Base-by-base conservation (phyloP, 2,329 filamentous ascomycete species). In the Arthroderma sp. region DNA sequence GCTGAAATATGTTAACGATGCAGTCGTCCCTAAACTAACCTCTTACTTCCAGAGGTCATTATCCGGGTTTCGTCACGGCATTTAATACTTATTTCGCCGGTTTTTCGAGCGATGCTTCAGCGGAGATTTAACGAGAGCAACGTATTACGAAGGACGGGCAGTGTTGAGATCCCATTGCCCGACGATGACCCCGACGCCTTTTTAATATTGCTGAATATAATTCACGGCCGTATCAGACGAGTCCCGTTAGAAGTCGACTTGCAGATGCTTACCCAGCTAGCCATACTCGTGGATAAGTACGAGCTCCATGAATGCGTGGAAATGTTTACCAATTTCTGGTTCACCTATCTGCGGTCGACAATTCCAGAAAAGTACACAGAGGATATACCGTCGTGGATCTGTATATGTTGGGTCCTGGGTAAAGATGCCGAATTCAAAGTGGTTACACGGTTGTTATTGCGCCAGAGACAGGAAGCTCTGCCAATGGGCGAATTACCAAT, bases 111-210 rank as follows among this genome's bases (percentile, higher is more conserved):
- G 9, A 52, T 52, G 50, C 46, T 52, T 9, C 46, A 50, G 31
- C 48, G 45, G 15, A 47, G 43, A 32, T 52, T 52, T 27, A 47
- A 34, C 32, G 50, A 52, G 40, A 47, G 50, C 39, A 47, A 46
- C 29, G 36, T 36, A 3, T 30, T 52, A 28, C 40, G 40, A 4
- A 11, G 38, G 28, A 49, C 43, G 7, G 49, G 49, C 7, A 49
- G 43, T 4, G 49, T 51, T 3, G 44, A 51, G 36, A 46, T 52
- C 30, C 36, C 43, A 9, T 49, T 65, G 0, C 60, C 61, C 0
- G 56, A 61, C 2, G 61, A 65, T 37, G 53, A 57, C 6, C 55
- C 55, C 0, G 46, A 52, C 10, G 49, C 57, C 1, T 50, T 63
- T 38, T 42, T 53, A 3, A 48, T 58, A 9, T 49, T 63, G 9